A percentile compares a stretch with the other conserved stretches of the same genome.
Evolutionary conservation across 352 stramenopile species (phyloP).

Genomic region (Globisporangium megalacanthum): DNA sequence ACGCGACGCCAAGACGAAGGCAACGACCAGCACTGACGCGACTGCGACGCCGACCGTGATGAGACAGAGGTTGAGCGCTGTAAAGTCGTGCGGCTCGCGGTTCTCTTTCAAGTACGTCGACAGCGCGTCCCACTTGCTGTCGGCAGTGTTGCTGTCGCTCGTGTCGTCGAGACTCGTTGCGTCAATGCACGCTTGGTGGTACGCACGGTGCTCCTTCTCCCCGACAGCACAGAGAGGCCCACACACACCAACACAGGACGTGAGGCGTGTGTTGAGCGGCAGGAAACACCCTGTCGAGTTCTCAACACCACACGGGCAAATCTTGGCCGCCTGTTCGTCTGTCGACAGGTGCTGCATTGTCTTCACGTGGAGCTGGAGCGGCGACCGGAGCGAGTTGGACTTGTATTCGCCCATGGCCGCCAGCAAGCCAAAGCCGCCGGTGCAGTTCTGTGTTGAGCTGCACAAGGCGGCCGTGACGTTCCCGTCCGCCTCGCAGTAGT

Average conservation of each 20-base stretch:
- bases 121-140: conserved; percentile 33
- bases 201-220: conserved; percentile 26
- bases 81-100: conserved; percentile 28
- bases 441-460: conserved; percentile 44
- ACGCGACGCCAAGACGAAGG: conserved; percentile 35
- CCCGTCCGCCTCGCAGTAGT: conserved; percentile 56
- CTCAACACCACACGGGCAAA: conserved; percentile 35
- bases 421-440: conserved; percentile 44
- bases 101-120: conserved; percentile 36
- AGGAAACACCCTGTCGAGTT: conserved; percentile 36
- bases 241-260: conserved; percentile 51
- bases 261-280: conserved; percentile 41
- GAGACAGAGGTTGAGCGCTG: conserved; percentile 49
- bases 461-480: conserved; percentile 41
- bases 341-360: conserved; percentile 46
- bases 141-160: conserved; percentile 6
- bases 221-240: conserved; percentile 50
- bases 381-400: conserved; percentile 55
- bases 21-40: conserved; percentile 29
- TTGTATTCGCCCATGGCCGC: conserved; percentile 61
- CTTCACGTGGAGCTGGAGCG: conserved; percentile 64
- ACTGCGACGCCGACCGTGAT: conserved; percentile 41
- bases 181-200: conserved; percentile 35
- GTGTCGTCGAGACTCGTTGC: conserved; percentile 9
- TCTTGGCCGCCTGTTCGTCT: conserved; percentile 31